phyloP scores from a whole-genome alignment of 305 asterid genomes.

The Rubia balearica region DNA sequence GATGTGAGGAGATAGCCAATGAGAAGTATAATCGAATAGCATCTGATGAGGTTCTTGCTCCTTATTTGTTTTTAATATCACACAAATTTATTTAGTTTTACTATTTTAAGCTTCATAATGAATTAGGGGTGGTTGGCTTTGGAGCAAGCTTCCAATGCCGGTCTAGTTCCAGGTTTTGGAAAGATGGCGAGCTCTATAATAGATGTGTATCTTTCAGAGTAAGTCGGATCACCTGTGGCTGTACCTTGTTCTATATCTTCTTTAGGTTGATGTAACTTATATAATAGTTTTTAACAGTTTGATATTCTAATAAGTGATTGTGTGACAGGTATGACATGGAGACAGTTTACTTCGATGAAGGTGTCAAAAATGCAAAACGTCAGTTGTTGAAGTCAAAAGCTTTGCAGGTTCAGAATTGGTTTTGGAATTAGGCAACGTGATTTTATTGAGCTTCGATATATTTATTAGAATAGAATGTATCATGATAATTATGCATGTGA shows the following conservation, averaged over 20 bases:
- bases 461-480: neutral
- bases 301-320: neutral
- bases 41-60: conserved; percentile 38
- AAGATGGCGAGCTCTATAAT: conserved; percentile 41
- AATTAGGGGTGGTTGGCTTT: conserved; percentile 50
- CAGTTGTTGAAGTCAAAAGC: conserved; percentile 38
- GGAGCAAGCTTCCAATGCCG: conserved; percentile 39
- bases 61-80: neutral
- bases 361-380: conserved; percentile 48
- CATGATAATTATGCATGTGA: neutral
- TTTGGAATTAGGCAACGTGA: neutral
- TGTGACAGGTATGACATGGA: conserved; percentile 52
- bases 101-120: neutral
- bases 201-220: conserved; percentile 46
- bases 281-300: neutral
- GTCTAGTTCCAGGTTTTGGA: conserved; percentile 43
- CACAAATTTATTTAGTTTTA: neutral
- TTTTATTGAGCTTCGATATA: neutral
- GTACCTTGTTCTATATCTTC: neutral
- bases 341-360: conserved; percentile 41
- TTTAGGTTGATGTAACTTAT: neutral
- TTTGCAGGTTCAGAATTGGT: conserved; percentile 31
- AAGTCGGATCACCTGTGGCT: conserved; percentile 21
- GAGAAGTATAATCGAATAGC: conserved; percentile 42
- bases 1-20: conserved; percentile 67